Percentiles rank a stretch among this genome's conserved stretches.
Conservation (phyloP, 192 early-diverging fungal genomes). For the Coemansia asiatica region DNA sequence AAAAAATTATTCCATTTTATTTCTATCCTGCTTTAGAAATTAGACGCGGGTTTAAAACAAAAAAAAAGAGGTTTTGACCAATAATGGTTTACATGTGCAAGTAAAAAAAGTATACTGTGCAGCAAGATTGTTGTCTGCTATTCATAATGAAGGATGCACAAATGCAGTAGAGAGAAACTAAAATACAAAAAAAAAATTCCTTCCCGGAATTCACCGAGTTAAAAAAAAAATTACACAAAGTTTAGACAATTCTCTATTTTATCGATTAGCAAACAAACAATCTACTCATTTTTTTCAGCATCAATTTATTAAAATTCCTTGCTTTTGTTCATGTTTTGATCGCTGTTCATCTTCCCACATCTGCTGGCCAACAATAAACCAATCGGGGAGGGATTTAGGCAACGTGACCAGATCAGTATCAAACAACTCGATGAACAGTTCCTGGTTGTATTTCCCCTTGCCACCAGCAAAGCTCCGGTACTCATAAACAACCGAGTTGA, state of each 20-base stretch:
- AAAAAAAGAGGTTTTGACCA: not conserved
- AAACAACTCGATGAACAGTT: conserved; percentile 96
- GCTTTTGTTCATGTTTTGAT: conserved; percentile 11
- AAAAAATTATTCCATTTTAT: no score
- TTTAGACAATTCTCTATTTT: no score
- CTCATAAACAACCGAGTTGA: conserved; percentile 95
- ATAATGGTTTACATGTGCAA: not conserved
- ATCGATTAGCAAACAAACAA: not conserved
- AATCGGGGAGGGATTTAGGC: conserved; percentile 71
- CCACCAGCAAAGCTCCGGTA: conserved; percentile 92
- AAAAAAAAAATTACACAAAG: no score
- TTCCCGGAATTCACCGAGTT: no score
- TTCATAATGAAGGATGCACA: no score
- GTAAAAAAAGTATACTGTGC: not conserved
- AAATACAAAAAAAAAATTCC: no score
- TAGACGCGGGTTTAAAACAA: not conserved
- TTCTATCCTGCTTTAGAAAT: no score
- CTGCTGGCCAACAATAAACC: conserved; percentile 73
- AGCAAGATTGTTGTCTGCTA: no score
- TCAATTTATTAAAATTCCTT: not conserved
- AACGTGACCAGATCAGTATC: conserved; percentile 87
- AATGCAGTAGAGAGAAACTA: no score
- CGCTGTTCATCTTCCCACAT: conserved; percentile 59
- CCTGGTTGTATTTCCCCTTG: conserved; percentile 81
- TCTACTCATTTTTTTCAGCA: not conserved